Percentiles rank a stretch among this genome's conserved stretches.
phyloP scores from a whole-genome alignment of 371 early-diverging fungal genomes.

The Mortierella sp. region DNA sequence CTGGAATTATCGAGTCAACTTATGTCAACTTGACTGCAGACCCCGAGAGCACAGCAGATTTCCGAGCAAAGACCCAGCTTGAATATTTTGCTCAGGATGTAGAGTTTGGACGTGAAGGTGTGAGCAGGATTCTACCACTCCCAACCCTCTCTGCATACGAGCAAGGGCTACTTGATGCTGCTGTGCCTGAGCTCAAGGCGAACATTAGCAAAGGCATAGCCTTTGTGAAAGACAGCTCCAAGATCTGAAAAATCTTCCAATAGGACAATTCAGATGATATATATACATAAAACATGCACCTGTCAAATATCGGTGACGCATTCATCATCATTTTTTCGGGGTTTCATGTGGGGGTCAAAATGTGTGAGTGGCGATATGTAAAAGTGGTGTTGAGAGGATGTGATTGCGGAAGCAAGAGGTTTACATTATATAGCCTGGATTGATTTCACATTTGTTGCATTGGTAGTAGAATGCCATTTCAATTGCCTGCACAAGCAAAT shows the following conservation, averaged over 20 bases:
- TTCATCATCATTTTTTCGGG: background rate
- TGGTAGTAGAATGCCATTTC: no score
- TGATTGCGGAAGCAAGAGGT: no score
- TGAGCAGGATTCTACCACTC: constrained; percentile 77
- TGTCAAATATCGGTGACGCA: background rate
- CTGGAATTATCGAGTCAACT: constrained; percentile 80
- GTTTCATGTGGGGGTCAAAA: no score
- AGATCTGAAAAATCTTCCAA: constrained; percentile 13
- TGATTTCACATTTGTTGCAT: no score
- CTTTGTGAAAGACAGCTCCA: constrained; percentile 60
- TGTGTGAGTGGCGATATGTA: no score
- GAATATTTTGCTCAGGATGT: constrained; percentile 89
- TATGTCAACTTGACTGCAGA: constrained; percentile 76
- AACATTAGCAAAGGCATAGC: constrained; percentile 79
- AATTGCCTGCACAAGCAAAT: no score
- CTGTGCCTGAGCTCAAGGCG: constrained; percentile 80
- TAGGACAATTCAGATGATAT: background rate
- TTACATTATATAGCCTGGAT: no score
- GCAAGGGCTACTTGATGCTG: constrained; percentile 74
- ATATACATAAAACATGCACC: background rate
- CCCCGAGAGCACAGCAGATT: constrained; percentile 53
- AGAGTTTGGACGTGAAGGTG: constrained; percentile 86
- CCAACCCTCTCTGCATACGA: constrained; percentile 77
- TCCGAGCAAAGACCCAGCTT: constrained; percentile 57
- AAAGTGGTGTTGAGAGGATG: no score